Evolutionary conservation across 2,329 filamentous ascomycete species (phyloP).

Genomic region (Zalaria sp.): DNA sequence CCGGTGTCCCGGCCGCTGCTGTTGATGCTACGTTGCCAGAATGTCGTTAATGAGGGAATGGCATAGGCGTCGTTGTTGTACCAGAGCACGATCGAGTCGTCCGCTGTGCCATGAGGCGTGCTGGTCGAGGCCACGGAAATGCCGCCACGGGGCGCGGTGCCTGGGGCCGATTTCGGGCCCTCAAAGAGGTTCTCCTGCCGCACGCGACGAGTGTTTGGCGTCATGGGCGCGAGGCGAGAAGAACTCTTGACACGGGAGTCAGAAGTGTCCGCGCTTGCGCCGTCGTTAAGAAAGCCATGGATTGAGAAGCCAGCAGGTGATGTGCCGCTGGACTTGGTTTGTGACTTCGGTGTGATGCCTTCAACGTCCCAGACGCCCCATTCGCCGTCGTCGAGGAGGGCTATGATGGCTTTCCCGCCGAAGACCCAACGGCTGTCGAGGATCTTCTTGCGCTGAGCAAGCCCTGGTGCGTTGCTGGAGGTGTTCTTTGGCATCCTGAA

Average conservation of each 20-base stretch:
- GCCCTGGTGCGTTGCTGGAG: conserved; percentile 10
- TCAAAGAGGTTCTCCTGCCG: conserved; percentile 31
- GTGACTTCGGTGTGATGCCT: conserved; percentile 2
- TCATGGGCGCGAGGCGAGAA: conserved; percentile 32
- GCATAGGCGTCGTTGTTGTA: conserved; percentile 29
- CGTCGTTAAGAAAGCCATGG: conserved; percentile 14
- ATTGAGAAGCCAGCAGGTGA: conserved; percentile 13
- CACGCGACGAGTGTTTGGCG: conserved; percentile 33
- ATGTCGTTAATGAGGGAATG: conserved; percentile 29
- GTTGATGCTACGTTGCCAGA: conserved; percentile 27
- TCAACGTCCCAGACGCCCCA: conserved; percentile 39
- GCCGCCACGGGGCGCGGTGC: conserved; percentile 23
- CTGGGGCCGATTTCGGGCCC: conserved; percentile 18
- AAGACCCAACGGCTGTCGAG: conserved; percentile 34
- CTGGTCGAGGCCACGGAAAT: conserved; percentile 23
- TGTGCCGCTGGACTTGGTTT: conserved; percentile 4
- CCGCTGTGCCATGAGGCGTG: conserved; percentile 17
- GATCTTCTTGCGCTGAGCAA: conserved; percentile 31
- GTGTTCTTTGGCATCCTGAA: conserved; percentile 9
- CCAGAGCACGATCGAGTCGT: conserved; percentile 33
- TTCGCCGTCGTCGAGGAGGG: conserved; percentile 33
- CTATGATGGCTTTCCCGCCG: conserved; percentile 30
- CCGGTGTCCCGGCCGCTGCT: conserved; percentile 16
- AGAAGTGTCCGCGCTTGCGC: conserved; percentile 9
- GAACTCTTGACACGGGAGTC: conserved; percentile 13